A percentile compares a stretch with the other conserved stretches of the same genome.
Evolutionary conservation across 75 land plant species (phyloP).

Genomic region (Larix kaempferi): DNA sequence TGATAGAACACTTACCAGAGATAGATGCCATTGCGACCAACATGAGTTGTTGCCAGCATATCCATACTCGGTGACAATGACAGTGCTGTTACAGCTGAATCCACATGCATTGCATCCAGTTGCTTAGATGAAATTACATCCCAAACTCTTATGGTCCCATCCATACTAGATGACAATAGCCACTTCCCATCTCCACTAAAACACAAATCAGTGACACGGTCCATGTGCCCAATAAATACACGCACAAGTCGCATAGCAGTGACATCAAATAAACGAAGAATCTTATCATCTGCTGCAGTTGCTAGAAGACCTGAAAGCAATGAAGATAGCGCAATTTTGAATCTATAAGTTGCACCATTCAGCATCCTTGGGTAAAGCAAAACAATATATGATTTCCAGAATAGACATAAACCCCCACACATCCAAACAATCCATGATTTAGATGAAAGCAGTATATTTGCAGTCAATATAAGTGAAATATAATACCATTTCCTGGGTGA

Average conservation of each 20-base stretch:
- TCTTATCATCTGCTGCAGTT: slow-evolving; percentile 75
- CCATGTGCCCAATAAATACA: slow-evolving; percentile 85
- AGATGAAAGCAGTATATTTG: slow-evolving; percentile 8
- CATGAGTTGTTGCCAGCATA: slow-evolving; percentile 92
- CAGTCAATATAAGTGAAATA: not conserved
- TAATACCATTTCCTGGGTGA: slow-evolving; percentile 81
- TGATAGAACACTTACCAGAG: slow-evolving; percentile 56
- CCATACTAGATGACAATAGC: slow-evolving; percentile 94
- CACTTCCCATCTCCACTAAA: slow-evolving; percentile 99
- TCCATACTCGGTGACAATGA: slow-evolving; percentile 96
- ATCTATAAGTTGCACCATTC: too few relatives aligned
- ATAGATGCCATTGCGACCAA: slow-evolving; percentile 91
- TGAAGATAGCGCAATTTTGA: too few relatives aligned
- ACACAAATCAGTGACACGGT: slow-evolving; percentile 91
- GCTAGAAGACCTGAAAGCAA: slow-evolving; percentile 73
- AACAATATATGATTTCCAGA: too few relatives aligned
- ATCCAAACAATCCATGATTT: not conserved
- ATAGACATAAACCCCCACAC: too few relatives aligned
- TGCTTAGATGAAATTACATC: slow-evolving; percentile 89
- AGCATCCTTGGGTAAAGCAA: too few relatives aligned
- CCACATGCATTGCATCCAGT: slow-evolving; percentile 86
- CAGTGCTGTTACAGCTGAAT: slow-evolving; percentile 75
- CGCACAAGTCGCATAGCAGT: slow-evolving; percentile 80
- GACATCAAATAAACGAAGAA: slow-evolving; percentile 78
- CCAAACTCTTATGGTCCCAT: slow-evolving; percentile 93